Conservation (phyloP, 1,284 basidiomycete genomes). For the Polyporus tsugae region DNA sequence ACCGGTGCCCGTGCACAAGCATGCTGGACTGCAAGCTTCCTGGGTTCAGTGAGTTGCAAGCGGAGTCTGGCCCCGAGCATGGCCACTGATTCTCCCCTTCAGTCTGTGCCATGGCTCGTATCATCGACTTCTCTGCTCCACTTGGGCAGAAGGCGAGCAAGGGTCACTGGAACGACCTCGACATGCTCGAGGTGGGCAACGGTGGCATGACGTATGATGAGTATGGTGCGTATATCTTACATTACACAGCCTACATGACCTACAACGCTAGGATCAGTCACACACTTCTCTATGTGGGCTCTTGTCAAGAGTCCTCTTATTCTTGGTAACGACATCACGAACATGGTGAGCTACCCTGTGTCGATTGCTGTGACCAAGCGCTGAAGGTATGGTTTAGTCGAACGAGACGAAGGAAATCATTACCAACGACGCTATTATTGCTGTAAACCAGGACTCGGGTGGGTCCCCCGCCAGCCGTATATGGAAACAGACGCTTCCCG, state of each 20-base stretch:
- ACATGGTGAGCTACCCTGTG: constrained; percentile 39
- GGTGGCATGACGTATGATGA: constrained; percentile 53
- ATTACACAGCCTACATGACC: not conserved
- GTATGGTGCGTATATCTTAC: constrained; percentile 40
- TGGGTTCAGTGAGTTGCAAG: constrained; percentile 42
- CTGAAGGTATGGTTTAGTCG: constrained; percentile 29
- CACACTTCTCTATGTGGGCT: constrained; percentile 55
- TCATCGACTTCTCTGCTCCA: constrained; percentile 50
- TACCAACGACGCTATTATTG: constrained; percentile 47
- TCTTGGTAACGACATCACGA: constrained; percentile 50
- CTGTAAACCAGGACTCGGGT: constrained; percentile 44
- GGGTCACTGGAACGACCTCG: constrained; percentile 53
- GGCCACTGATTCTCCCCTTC: not conserved
- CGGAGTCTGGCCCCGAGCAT: too few relatives aligned
- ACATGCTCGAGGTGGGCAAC: constrained; percentile 54
- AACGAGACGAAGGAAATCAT: constrained; percentile 46
- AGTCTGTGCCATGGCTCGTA: constrained; percentile 49
- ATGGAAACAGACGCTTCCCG: constrained; percentile 41
- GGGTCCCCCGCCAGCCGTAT: constrained; percentile 42
- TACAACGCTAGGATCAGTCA: constrained; percentile 33
- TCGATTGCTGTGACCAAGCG: not conserved
- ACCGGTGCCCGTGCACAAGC: constrained; percentile 51
- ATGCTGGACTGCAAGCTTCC: constrained; percentile 52
- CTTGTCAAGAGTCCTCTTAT: constrained; percentile 52
- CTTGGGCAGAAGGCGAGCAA: constrained; percentile 49